Conservation (phyloP, 345 rosid genomes). For the Populus deltoides region DNA sequence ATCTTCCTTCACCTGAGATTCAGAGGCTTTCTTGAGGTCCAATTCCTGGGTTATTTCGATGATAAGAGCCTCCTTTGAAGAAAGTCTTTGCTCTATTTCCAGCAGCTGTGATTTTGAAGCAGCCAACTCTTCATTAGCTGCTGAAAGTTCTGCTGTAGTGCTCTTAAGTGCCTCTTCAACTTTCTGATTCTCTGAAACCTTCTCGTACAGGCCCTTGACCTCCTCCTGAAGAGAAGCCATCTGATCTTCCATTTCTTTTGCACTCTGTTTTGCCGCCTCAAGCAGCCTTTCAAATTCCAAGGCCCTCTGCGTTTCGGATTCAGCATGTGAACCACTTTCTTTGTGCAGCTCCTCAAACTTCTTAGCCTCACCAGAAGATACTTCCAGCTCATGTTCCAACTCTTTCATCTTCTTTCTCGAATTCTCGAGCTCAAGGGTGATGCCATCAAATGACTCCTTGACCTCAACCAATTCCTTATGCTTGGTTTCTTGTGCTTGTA, state of each 20-base stretch:
- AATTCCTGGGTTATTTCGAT: constrained; percentile 57
- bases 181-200: constrained; percentile 62
- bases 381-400: constrained; percentile 59
- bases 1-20: constrained; percentile 62
- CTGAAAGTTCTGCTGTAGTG: constrained; percentile 55
- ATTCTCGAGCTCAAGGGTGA: constrained; percentile 60
- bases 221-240: constrained; percentile 62
- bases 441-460: constrained; percentile 67
- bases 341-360: constrained; percentile 83
- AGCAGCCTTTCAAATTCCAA: constrained; percentile 72
- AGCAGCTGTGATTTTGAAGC: constrained; percentile 53
- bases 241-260: constrained; percentile 64
- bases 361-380: constrained; percentile 56
- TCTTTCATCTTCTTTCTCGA: constrained; percentile 62
- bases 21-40: constrained; percentile 60
- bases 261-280: constrained; percentile 49
- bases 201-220: constrained; percentile 57
- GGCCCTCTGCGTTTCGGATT: constrained; percentile 70
- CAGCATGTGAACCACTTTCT: constrained; percentile 70
- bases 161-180: constrained; percentile 67
- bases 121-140: constrained; percentile 61
- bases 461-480: constrained; percentile 67
- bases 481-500: constrained; percentile 67
- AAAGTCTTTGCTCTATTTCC: constrained; percentile 56
- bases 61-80: constrained; percentile 61